A percentile compares a stretch with the other conserved stretches of the same genome.
These are phyloP conservation scores for Dovyalis caffra DNA, from an alignment of 345 rosid genomes.

Conservation along the genomic window DNA sequence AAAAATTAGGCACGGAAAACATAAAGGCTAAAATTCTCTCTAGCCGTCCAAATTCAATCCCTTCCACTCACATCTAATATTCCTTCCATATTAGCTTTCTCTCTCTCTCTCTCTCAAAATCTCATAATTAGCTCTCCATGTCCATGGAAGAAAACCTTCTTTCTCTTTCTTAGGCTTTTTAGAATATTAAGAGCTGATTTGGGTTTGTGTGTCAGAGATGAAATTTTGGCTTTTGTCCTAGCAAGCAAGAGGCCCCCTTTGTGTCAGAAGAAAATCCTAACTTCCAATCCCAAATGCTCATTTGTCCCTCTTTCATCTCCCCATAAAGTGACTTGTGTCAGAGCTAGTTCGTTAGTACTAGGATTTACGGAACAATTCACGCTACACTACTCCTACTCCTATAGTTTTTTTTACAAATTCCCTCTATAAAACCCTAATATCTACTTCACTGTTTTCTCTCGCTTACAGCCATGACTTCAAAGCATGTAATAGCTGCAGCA, in stretches of 20 bases:
- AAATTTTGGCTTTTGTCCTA: constrained; percentile 26
- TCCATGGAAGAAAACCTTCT: background rate
- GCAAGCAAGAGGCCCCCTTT: constrained; percentile 23
- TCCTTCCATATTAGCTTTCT: background rate
- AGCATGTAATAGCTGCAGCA: background rate
- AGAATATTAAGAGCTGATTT: background rate
- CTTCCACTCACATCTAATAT: constrained; percentile 15
- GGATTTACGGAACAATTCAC: background rate
- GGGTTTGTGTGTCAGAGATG: constrained; percentile 11
- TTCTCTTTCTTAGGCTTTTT: background rate
- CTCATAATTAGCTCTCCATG: background rate
- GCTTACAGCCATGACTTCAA: constrained; percentile 1
- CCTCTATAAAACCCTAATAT: constrained; percentile 10
- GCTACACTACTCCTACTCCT: background rate
- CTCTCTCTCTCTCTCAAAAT: constrained; percentile 1
- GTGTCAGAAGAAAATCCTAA: constrained; percentile 39
- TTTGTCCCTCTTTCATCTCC: constrained; percentile 7
- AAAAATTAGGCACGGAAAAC: background rate
- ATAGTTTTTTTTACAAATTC: background rate
- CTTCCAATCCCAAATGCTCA: constrained; percentile 17
- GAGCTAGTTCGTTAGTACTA: constrained; percentile 17
- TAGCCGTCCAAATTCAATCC: constrained; percentile 34
- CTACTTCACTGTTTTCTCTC: background rate
- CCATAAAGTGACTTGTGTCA: constrained; percentile 12
- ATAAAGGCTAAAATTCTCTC: constrained; percentile 23